Percentiles rank a stretch among this genome's conserved stretches.
Conservation (phyloP, 306 rosid genomes). For the Corylus americana region DNA sequence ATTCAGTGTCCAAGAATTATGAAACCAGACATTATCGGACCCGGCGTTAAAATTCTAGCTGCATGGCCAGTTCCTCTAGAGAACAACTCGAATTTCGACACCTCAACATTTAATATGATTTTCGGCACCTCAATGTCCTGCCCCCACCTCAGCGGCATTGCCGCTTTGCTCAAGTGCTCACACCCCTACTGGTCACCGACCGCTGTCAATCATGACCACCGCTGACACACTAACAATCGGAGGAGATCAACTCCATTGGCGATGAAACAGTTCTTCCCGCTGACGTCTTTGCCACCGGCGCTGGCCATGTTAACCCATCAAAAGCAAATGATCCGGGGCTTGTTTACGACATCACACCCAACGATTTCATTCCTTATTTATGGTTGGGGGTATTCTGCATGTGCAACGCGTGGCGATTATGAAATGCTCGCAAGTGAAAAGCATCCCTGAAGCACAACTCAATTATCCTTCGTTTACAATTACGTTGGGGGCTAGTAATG, state of each 20-base stretch:
- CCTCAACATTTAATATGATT: slow-evolving; percentile 23
- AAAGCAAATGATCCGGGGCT: slow-evolving; percentile 55
- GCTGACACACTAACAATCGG: slow-evolving; percentile 22
- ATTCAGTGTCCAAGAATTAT: slow-evolving; percentile 43
- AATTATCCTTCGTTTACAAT: slow-evolving; percentile 58
- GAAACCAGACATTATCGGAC: slow-evolving; percentile 61
- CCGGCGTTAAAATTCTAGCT: slow-evolving; percentile 53
- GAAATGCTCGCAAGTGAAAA: slow-evolving; percentile 31
- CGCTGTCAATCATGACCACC: slow-evolving; percentile 50
- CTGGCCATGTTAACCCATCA: slow-evolving; percentile 61
- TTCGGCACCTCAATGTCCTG: slow-evolving; percentile 63
- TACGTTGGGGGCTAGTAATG: slow-evolving; percentile 4
- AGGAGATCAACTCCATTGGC: slow-evolving; percentile 23
- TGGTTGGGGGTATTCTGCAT: slow-evolving; percentile 31
- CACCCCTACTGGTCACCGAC: slow-evolving; percentile 74
- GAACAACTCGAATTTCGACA: slow-evolving; percentile 8
- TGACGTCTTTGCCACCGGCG: slow-evolving; percentile 45
- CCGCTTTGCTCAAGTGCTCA: slow-evolving; percentile 52
- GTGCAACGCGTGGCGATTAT: slow-evolving; percentile 6
- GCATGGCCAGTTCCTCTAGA: slow-evolving; percentile 55
- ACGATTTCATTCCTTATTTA: slow-evolving; percentile 53
- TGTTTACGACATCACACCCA: slow-evolving; percentile 42
- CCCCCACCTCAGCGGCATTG: slow-evolving; percentile 59
- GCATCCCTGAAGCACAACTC: slow-evolving; percentile 39
- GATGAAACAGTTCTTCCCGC: slow-evolving; percentile 32